Percentiles rank a stretch among this genome's conserved stretches.
These are phyloP conservation scores for Starmerella cellae DNA, from an alignment of 805 yeast species.

Conservation along the genomic window DNA sequence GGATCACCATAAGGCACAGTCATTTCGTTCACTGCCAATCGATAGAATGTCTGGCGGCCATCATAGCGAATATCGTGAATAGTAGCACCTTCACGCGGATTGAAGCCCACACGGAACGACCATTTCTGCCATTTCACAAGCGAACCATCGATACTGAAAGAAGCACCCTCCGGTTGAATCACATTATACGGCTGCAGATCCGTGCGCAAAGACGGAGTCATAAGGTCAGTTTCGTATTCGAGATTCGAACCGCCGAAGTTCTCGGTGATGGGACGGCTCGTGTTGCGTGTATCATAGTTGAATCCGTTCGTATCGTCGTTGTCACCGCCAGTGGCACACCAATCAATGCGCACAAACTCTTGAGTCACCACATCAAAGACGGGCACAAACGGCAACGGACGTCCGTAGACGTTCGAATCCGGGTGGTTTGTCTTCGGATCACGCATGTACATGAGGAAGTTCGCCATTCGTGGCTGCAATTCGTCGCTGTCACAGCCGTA, in stretches of 20 bases:
- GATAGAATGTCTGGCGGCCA: slow-evolving; percentile 64
- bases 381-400: slow-evolving; percentile 62
- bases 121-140: slow-evolving; percentile 71
- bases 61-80: slow-evolving; percentile 59
- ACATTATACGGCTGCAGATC: slow-evolving; percentile 58
- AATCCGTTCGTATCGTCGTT: slow-evolving; percentile 44
- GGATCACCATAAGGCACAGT: slow-evolving; percentile 81
- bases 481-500: slow-evolving; percentile 52
- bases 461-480: slow-evolving; percentile 33
- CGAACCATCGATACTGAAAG: slow-evolving; percentile 46
- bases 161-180: slow-evolving; percentile 82
- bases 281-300: slow-evolving; percentile 47
- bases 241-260: slow-evolving; percentile 38
- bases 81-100: slow-evolving; percentile 68
- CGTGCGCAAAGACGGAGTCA: slow-evolving; percentile 44
- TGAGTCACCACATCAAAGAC: slow-evolving; percentile 50
- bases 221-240: slow-evolving; percentile 61
- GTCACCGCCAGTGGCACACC: slow-evolving; percentile 57
- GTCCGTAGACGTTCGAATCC: slow-evolving; percentile 45
- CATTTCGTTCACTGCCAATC: slow-evolving; percentile 67
- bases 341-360: slow-evolving; percentile 59
- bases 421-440: slow-evolving; percentile 38
- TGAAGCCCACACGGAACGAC: slow-evolving; percentile 59
- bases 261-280: slow-evolving; percentile 39
- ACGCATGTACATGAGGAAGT: slow-evolving; percentile 66